Percentiles rank a stretch among this genome's conserved stretches.
Conservation (phyloP, 495 filamentous ascomycete species). For the Trichoderma virens region DNA sequence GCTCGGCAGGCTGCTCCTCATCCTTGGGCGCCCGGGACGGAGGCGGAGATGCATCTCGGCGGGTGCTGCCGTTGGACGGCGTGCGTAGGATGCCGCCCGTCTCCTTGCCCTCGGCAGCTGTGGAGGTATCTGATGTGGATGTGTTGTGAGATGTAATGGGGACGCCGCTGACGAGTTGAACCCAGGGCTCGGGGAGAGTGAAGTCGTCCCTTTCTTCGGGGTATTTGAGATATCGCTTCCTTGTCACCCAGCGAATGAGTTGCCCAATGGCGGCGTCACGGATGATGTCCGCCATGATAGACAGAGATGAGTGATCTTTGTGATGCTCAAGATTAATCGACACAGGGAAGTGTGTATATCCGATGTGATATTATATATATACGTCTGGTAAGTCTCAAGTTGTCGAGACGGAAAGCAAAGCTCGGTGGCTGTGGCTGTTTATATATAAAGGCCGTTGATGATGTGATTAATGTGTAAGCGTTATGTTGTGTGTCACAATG, state of each 20-base stretch:
- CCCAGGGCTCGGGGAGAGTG: constrained; percentile 40
- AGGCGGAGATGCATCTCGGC: background rate
- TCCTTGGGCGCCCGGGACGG: background rate
- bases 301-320: background rate
- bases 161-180: constrained; percentile 22
- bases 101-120: constrained; percentile 18
- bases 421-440: too few relatives aligned
- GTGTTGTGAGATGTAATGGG: constrained; percentile 11
- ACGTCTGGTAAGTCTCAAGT: too few relatives aligned
- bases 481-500: background rate
- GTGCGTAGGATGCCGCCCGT: constrained; percentile 14
- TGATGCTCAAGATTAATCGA: too few relatives aligned
- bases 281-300: constrained; percentile 21
- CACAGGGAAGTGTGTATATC: too few relatives aligned
- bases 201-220: constrained; percentile 48
- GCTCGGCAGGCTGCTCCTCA: background rate
- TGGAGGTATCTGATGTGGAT: constrained; percentile 20
- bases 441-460: too few relatives aligned
- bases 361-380: too few relatives aligned
- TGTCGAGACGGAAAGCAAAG: too few relatives aligned
- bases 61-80: background rate
- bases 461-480: too few relatives aligned
- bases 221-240: constrained; percentile 44
- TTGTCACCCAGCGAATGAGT: constrained; percentile 40
- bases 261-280: constrained; percentile 50